Evolutionary conservation across 805 yeast species (phyloP).

Genomic region (Dipodascus albidus): DNA sequence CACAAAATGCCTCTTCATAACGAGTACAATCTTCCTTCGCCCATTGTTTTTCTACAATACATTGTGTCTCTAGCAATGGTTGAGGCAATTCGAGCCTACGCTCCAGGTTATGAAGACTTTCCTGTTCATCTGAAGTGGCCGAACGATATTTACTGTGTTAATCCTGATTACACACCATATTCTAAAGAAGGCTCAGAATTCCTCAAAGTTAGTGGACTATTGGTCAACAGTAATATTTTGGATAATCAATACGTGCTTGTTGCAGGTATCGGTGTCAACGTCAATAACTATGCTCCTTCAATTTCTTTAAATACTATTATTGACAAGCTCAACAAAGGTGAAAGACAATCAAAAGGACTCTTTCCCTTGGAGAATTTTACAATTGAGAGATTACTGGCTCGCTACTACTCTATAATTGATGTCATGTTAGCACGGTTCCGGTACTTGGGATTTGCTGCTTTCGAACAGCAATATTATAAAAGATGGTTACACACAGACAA

Average conservation of each 20-base stretch:
- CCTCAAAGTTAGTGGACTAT: slow-evolving; percentile 71
- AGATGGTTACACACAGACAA: slow-evolving; percentile 82
- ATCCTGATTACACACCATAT: slow-evolving; percentile 32
- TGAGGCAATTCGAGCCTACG: slow-evolving; percentile 58
- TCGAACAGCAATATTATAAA: slow-evolving; percentile 60
- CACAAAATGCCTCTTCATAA: slow-evolving; percentile 39
- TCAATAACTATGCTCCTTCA: slow-evolving; percentile 80
- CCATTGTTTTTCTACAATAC: slow-evolving; percentile 78
- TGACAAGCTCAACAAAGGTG: slow-evolving; percentile 41
- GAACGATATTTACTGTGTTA: slow-evolving; percentile 72
- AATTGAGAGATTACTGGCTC: slow-evolving; percentile 49
- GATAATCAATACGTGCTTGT: slow-evolving; percentile 52
- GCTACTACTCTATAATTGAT: slow-evolving; percentile 54
- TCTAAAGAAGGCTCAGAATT: slow-evolving; percentile 25
- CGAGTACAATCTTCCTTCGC: slow-evolving; percentile 27
- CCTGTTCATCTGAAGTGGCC: slow-evolving; percentile 94
- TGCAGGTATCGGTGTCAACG: slow-evolving; percentile 81
- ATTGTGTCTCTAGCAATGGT: slow-evolving; percentile 72
- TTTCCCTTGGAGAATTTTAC: slow-evolving; percentile 35
- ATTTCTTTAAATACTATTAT: slow-evolving; percentile 74
- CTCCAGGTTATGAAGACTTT: slow-evolving; percentile 55
- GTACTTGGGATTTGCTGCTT: slow-evolving; percentile 52
- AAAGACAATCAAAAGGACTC: slow-evolving; percentile 33
- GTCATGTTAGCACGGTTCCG: slow-evolving; percentile 41
- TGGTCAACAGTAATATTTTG: slow-evolving; percentile 67